Evolutionary conservation across 192 early-diverging fungal species (phyloP).

Genomic region (Spinellus fusiger): DNA sequence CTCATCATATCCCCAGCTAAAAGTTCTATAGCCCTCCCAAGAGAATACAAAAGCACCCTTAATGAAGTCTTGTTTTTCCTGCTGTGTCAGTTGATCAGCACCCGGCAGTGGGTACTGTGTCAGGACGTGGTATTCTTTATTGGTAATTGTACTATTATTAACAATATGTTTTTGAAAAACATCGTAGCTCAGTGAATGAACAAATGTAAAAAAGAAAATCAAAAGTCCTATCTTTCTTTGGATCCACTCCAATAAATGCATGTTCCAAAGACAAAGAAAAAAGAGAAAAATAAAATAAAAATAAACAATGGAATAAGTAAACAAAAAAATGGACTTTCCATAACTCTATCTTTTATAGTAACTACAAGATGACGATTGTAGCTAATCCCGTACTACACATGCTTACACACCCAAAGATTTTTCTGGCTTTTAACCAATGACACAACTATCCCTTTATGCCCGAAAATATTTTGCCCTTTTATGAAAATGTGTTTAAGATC

Average conservation of each 20-base stretch:
- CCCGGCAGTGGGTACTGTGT: not conserved
- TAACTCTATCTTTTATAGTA: not conserved
- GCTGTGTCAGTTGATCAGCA: not conserved
- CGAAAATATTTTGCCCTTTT: no score
- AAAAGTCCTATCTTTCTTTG: not conserved
- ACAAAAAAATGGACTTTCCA: not conserved
- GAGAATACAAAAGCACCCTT: slow-evolving; percentile 58
- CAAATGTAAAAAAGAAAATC: not conserved
- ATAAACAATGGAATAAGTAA: not conserved
- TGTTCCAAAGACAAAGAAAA: not conserved
- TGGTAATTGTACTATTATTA: not conserved
- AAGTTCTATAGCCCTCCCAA: slow-evolving; percentile 72
- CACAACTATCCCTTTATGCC: no score
- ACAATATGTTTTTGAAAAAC: not conserved
- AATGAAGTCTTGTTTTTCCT: slow-evolving; percentile 40
- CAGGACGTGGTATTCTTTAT: not conserved
- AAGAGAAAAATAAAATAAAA: not conserved
- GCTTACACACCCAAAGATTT: no score
- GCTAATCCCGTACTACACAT: no score
- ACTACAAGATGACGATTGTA: not conserved
- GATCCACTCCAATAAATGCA: not conserved
- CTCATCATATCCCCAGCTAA: slow-evolving; percentile 81
- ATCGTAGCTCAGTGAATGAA: not conserved
- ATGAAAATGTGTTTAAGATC: no score
- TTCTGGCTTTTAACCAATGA: not conserved